Evolutionary conservation across 2,329 filamentous ascomycete species (phyloP).

Genomic region (Cordyceps cateniannulata): DNA sequence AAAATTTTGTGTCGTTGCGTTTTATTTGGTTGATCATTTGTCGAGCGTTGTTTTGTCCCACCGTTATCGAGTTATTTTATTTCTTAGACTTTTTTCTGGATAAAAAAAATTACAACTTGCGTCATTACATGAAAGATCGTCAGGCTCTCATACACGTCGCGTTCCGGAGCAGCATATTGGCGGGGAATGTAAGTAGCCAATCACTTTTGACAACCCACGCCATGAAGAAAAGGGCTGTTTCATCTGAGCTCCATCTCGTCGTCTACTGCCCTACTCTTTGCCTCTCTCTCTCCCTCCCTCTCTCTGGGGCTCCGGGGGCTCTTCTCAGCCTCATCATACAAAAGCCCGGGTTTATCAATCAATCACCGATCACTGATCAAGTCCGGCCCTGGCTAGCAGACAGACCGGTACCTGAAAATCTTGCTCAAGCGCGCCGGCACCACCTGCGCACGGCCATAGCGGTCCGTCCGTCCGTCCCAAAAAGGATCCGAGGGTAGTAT

Average conservation of each 20-base stretch:
- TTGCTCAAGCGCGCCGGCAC: background rate
- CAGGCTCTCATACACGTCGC: background rate
- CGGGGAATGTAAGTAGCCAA: background rate
- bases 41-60: background rate
- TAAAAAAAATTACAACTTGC: background rate
- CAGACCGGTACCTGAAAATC: background rate
- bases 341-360: background rate
- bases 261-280: background rate
- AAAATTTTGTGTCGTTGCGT: slow-evolving; percentile 1
- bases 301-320: too few relatives aligned
- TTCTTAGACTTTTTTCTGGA: background rate
- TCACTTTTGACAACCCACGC: background rate
- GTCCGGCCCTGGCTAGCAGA: background rate
- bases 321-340: background rate
- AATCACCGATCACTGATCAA: background rate
- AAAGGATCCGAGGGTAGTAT: background rate
- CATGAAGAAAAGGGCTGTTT: background rate
- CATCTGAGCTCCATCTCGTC: background rate
- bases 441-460: background rate
- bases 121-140: background rate
- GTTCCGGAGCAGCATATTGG: background rate
- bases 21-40: background rate
- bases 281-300: too few relatives aligned
- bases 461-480: background rate
- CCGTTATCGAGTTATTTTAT: background rate